Evolutionary conservation across 2,329 filamentous ascomycete genomes (phyloP).

Genomic region (Fusarium anthophilum): DNA sequence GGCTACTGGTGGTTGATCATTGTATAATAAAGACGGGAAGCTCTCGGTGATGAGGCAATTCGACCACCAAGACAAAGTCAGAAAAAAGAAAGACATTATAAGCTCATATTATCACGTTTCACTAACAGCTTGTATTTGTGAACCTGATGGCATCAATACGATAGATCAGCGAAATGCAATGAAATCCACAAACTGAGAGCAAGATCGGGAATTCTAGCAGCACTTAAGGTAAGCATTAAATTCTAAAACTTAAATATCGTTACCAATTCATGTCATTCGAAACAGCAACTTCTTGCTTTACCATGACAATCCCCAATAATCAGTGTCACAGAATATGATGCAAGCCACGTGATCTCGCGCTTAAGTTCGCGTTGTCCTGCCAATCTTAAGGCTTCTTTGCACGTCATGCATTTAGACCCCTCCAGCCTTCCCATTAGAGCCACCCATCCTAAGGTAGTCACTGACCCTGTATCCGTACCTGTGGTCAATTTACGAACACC

Average conservation of each 20-base stretch:
- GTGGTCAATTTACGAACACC: neutral
- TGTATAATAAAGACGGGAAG: neutral
- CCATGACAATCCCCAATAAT: neutral
- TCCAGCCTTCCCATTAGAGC: neutral
- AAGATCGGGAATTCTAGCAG: neutral
- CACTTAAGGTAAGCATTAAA: neutral
- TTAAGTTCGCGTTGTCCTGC: slow-evolving; percentile 64
- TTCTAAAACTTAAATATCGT: neutral
- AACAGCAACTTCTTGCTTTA: neutral
- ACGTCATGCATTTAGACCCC: slow-evolving; percentile 30
- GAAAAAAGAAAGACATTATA: neutral
- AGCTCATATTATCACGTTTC: neutral
- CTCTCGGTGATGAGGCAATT: neutral
- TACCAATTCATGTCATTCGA: neutral
- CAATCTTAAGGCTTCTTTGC: slow-evolving; percentile 48
- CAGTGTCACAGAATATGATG: neutral
- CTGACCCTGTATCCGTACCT: slow-evolving; percentile 14
- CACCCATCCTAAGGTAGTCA: slow-evolving; percentile 12
- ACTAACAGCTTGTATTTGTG: neutral
- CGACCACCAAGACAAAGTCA: neutral
- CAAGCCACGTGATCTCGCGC: slow-evolving; percentile 60
- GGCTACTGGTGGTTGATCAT: slow-evolving; percentile 59
- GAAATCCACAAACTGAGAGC: neutral
- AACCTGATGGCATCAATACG: neutral
- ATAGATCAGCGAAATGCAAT: neutral